These are phyloP conservation scores for Aureobasidium leucospermi DNA, from an alignment of 2,329 filamentous ascomycete species.

Conservation along the genomic window DNA sequence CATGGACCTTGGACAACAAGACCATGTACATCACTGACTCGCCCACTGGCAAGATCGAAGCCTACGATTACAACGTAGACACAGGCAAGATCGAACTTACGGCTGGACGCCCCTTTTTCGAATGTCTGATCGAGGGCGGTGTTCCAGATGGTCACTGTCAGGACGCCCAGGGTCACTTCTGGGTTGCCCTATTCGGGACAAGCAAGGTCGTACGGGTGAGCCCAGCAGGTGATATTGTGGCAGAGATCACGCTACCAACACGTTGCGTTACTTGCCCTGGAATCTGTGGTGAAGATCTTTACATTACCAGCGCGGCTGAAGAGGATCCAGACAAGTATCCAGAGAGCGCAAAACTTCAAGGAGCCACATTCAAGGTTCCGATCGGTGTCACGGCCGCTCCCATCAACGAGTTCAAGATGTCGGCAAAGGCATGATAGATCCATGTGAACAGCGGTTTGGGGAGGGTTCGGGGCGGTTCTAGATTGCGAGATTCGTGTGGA, in stretches of 20 bases:
- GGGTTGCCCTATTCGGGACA: conserved; percentile 81
- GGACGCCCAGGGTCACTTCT: conserved; percentile 78
- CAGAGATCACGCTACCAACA: conserved; percentile 69
- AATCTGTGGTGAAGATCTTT: conserved; percentile 67
- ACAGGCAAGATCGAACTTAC: conserved; percentile 58
- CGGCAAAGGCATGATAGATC: conserved; percentile 16
- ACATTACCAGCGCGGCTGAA: conserved; percentile 73
- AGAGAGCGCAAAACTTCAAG: conserved; percentile 56
- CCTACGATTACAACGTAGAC: conserved; percentile 63
- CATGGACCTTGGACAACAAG: conserved; percentile 66
- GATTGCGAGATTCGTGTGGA: background rate
- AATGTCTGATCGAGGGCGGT: conserved; percentile 54
- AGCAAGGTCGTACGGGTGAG: conserved; percentile 67
- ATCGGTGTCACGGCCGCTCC: conserved; percentile 63
- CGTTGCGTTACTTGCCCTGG: conserved; percentile 72
- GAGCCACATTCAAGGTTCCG: conserved; percentile 67
- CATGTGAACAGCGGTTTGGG: background rate
- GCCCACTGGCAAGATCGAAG: conserved; percentile 60
- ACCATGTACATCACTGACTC: conserved; percentile 82
- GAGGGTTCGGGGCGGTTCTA: background rate
- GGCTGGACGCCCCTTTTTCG: conserved; percentile 66
- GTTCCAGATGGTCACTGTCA: conserved; percentile 78
- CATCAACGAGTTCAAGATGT: conserved; percentile 55
- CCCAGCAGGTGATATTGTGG: conserved; percentile 61
- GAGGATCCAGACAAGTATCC: conserved; percentile 56